Evolutionary conservation across 2,329 filamentous ascomycete species (phyloP), one percentile per base, ranked within the genome.

Genomic region (Sporothrix dimorphospora): DNA sequence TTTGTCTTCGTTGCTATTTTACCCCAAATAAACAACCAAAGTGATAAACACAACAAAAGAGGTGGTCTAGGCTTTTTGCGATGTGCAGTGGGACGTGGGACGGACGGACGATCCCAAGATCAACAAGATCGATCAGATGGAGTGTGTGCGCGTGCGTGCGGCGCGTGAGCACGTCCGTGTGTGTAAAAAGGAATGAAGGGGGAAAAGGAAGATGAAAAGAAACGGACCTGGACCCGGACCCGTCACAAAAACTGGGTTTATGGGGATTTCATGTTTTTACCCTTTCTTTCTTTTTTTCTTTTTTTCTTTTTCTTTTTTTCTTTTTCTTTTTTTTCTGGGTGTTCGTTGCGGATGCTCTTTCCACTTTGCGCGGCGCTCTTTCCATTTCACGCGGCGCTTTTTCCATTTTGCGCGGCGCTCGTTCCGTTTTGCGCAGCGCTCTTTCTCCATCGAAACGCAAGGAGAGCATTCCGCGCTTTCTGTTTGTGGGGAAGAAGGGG

Each of bases 51-150:
- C 14, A 27, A 55, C 53, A 34, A 30, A 55, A 30, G 53, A 27
- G 12, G 53, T 30, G 53, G 53, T 55, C 53, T 55, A 55, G 24
- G 24, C 53, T 55, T 55, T 55, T 55, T 55, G 53, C 24, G 21
- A 30, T 55, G 53, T 55, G 53, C 45, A 47, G 45, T 47, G 45
- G 45, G 14, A 11, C n/a, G n/a, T n/a, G n/a, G n/a, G n/a, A n/a
- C n/a, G n/a, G 53, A 27, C 21, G 24, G 53, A 16, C 53, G 53
- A 55, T 55, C 53, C 53, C 24, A 55, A 16, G 53, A 55, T 55
- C 53, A 55, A 55, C 53, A 55, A 55, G 53, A 55, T 55, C 53
- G 53, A 55, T 55, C 24, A 30, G 53, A 14, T 30, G 24, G 53
- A 55, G 53, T 6, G 24, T 57, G 53, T 16, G 27, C 12, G 16